Conservation (phyloP, 768 basidiomycete species). For the Pseudohyphozyma bogoriensis region DNA sequence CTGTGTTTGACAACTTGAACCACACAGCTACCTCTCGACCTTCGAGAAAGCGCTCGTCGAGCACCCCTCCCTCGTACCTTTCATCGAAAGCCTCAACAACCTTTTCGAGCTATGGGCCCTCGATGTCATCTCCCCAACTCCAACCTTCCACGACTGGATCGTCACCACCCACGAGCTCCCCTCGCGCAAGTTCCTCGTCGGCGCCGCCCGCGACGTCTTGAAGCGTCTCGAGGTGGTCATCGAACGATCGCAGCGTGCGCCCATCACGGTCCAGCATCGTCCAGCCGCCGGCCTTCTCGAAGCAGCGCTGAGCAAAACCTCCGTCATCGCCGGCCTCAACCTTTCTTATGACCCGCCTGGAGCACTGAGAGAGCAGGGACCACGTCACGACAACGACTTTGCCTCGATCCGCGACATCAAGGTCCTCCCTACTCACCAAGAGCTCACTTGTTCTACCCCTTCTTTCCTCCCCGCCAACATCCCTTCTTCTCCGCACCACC, state of each 20-base stretch:
- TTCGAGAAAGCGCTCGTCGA: slow-evolving; percentile 50
- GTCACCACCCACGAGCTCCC: not conserved
- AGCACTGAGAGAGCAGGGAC: slow-evolving; percentile 43
- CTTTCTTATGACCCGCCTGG: slow-evolving; percentile 52
- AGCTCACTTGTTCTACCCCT: slow-evolving; percentile 46
- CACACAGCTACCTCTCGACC: slow-evolving; percentile 47
- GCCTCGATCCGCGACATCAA: slow-evolving; percentile 50
- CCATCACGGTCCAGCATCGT: not conserved
- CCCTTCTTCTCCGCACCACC: slow-evolving; percentile 54
- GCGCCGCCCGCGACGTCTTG: slow-evolving; percentile 39
- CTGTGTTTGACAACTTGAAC: too few species aligned
- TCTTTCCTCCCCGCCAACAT: slow-evolving; percentile 58
- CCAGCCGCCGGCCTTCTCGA: not conserved
- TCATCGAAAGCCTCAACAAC: slow-evolving; percentile 45
- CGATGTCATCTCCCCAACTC: not conserved
- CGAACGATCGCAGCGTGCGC: slow-evolving; percentile 45
- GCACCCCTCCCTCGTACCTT: slow-evolving; percentile 43
- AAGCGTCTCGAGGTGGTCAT: slow-evolving; percentile 43
- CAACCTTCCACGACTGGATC: not conserved
- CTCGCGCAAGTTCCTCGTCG: slow-evolving; percentile 35
- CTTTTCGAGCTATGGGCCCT: slow-evolving; percentile 16
- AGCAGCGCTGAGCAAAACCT: slow-evolving; percentile 32
- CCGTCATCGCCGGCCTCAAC: slow-evolving; percentile 41
- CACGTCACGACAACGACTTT: slow-evolving; percentile 61
- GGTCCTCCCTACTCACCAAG: slow-evolving; percentile 61